Evolutionary conservation across 345 rosid genomes (phyloP), one percentile per base, ranked within the genome.

Genomic region (Gossypium raimondii): DNA sequence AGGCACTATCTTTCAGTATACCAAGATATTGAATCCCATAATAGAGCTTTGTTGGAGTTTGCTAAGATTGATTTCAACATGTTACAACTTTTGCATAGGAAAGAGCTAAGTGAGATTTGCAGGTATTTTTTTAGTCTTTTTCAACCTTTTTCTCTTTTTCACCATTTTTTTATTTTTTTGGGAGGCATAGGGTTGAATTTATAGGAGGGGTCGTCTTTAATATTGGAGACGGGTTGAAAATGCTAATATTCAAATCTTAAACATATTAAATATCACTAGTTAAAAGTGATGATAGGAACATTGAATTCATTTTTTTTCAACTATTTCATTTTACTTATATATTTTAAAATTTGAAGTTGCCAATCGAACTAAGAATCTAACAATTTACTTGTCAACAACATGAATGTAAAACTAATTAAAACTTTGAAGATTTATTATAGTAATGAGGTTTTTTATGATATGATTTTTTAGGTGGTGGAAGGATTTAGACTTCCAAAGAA

Each of bases 31-130:
- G 9, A 43, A 9, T 53, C 76, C 0, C 67, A 53, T 10, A 76
- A 74, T 55, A 9, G 34, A 14, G 8, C 22, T 17, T 34, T 85
- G 2, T 55, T 81, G 18, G 55, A 61, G 4, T 73, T 85, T 60
- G 82, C 84, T 3, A 84, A 82, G 70, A 25, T 84, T 8, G 84
- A 80, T 52, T 84, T 84, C 76, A 80, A 77, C 65, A 22, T 65
- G 4, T 18, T 84, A 58, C 84, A 82, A 70, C 51, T 70, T 20
- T 16, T 57, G 3, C 81, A 82, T 16, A 75, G 64, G 64, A 18
- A 76, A 41, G 84, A 84, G 24, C 65, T 82, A 2, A 50, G 57
- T 20, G 66, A 58, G 10, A 70, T 82, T 12, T 2, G 76, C 22
- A 84, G 63, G 82, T 81, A 59, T 10, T 67, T 2, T 44, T 62